Evolutionary conservation across 2,329 filamentous ascomycete species (phyloP).

Genomic region (Exophiala alcalophila): DNA sequence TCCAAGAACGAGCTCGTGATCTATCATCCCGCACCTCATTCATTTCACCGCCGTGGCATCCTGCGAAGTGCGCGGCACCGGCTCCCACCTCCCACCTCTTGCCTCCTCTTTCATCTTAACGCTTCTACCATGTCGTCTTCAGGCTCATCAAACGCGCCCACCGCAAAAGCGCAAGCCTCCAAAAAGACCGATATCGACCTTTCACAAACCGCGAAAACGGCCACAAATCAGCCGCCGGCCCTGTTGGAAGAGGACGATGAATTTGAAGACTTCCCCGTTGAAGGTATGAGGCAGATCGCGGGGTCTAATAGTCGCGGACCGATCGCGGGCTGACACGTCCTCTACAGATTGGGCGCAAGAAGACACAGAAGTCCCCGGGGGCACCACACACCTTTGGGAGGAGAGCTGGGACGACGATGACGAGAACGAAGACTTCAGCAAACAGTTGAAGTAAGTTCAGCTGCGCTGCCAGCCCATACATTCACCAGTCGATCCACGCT

Average conservation of each 20-base stretch:
- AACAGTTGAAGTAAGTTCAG: slow-evolving; percentile 87
- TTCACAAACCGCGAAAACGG: slow-evolving; percentile 49
- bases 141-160: slow-evolving; percentile 22
- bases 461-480: background rate
- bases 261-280: slow-evolving; percentile 97
- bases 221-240: slow-evolving; percentile 58
- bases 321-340: slow-evolving; percentile 1
- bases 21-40: no score
- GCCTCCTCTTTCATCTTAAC: no score
- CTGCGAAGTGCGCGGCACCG: no score
- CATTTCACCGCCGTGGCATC: no score
- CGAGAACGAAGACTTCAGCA: slow-evolving; percentile 91
- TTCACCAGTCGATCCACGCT: background rate
- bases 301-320: no score
- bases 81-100: no score
- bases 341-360: slow-evolving; percentile 83
- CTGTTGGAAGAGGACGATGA: slow-evolving; percentile 95
- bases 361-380: slow-evolving; percentile 65
- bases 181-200: slow-evolving; percentile 38
- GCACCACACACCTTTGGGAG: slow-evolving; percentile 85
- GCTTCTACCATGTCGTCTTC: slow-evolving; percentile 29
- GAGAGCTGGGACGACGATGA: slow-evolving; percentile 99
- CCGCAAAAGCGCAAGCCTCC: slow-evolving; percentile 24
- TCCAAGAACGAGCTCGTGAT: no score
- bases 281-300: slow-evolving; percentile 58